phyloP scores from a whole-genome alignment of 805 yeast species.

The Nematodospora valgi region DNA sequence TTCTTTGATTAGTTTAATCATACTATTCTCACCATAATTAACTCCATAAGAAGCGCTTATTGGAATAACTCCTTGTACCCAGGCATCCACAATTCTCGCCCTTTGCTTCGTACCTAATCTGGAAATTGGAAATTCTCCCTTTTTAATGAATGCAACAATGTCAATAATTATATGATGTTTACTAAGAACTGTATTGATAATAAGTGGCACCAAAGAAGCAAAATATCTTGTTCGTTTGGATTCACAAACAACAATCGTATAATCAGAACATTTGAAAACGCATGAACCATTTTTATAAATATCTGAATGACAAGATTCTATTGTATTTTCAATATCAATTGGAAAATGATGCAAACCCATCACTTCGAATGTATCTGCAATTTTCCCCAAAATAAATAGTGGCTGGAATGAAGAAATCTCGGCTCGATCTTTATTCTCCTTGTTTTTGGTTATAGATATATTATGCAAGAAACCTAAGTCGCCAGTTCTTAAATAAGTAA shows the following conservation, averaged over 20 bases:
- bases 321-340: conserved; percentile 63
- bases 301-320: conserved; percentile 46
- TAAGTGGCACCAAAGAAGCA: conserved; percentile 78
- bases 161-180: conserved; percentile 82
- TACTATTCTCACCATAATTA: conserved; percentile 64
- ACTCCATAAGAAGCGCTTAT: conserved; percentile 43
- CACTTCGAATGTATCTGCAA: conserved; percentile 85
- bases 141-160: conserved; percentile 73
- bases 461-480: conserved; percentile 91
- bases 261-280: conserved; percentile 78
- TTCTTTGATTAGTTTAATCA: conserved; percentile 56
- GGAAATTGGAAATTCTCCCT: conserved; percentile 63
- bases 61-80: conserved; percentile 47
- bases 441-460: conserved; percentile 46
- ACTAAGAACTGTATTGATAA: conserved; percentile 73
- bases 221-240: conserved; percentile 46
- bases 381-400: conserved; percentile 77
- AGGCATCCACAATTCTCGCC: conserved; percentile 56
- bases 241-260: conserved; percentile 73
- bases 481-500: conserved; percentile 81
- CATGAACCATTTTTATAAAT: conserved; percentile 61
- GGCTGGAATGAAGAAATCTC: conserved; percentile 57
- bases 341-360: conserved; percentile 92
- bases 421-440: conserved; percentile 22
- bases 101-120: conserved; percentile 77